Base-by-base conservation (phyloP, 1,284 basidiomycete genomes). In the Mycena citricolor region DNA sequence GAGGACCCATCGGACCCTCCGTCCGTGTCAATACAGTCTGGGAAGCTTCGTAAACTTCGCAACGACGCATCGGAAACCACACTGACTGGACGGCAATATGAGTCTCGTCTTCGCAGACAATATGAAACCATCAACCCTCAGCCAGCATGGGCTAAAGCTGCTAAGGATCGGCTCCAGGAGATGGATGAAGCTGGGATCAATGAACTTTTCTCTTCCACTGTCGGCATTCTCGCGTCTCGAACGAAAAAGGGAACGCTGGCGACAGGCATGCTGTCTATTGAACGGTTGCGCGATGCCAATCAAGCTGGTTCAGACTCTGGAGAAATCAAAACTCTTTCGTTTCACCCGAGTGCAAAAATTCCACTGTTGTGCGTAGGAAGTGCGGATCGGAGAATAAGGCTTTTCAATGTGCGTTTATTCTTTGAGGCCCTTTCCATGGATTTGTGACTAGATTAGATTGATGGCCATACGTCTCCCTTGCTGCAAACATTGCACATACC, bases 381-480 rank as follows among this genome's bases (percentile, higher is more conserved):
- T 35, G 74, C 84, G 5, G 94, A 99, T 64, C 73, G 94, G 45
- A 79, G 94, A 28, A 72, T 97, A 14, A 78, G 92, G 31, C 73
- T 99, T 40, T 98, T 93, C 72, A 93, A 92, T 63, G 90, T 42
- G 24, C 47, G 44, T 36, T 43, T 44, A 4, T 19, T 42, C 39
- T 31, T 14, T 47, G 4, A 24, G 32, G 29, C 17, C 23, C 12
- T 30, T 33, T 24, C 29, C 30, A 23, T 32, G 20, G 19, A 31
- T 44, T 5, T 35, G n/a, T n/a, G n/a, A n/a, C n/a, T n/a, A n/a
- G n/a, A 29, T 10, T 58, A 94, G 90, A 77, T 97, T 49, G 94
- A 99, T 62, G 95, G 95, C 5, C 85, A 93, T 55, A 87, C 89
- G 23, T 95, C 94, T 55, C 88, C 92, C 0, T 82, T 94, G n/a